A percentile compares a stretch with the other conserved stretches of the same genome.
phyloP scores from a whole-genome alignment of 1,284 basidiomycete species.

The Anthracocystis setariae region DNA sequence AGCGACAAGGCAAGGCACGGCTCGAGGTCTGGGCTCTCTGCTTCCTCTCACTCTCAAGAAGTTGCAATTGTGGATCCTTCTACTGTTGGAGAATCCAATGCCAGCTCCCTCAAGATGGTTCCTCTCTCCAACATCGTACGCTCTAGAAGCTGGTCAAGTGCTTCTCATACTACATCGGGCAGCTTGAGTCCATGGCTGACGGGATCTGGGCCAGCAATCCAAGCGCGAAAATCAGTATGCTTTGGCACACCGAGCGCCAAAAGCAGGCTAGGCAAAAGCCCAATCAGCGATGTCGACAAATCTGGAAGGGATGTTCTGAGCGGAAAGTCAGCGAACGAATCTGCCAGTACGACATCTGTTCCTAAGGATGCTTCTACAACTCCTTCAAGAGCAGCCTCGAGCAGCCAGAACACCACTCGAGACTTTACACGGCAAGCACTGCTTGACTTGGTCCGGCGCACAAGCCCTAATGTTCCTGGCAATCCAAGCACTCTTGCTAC shows the following conservation, averaged over 20 bases:
- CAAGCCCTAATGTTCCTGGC: constrained; percentile 15
- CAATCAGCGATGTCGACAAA: no score
- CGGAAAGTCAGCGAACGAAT: background rate
- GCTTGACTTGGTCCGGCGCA: constrained; percentile 30
- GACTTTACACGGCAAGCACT: constrained; percentile 34
- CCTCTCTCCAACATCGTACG: constrained; percentile 23
- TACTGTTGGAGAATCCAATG: background rate
- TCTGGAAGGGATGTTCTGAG: no score
- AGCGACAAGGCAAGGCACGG: background rate
- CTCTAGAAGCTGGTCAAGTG: constrained; percentile 16
- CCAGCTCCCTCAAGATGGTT: constrained; percentile 10
- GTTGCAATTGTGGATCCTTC: background rate
- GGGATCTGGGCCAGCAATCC: background rate
- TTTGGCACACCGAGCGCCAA: no score
- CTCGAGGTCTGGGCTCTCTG: background rate
- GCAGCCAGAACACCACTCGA: background rate
- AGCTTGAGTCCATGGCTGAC: background rate
- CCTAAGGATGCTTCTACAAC: background rate
- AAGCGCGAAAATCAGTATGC: background rate
- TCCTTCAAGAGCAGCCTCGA: no score
- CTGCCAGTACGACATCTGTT: background rate
- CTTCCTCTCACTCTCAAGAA: background rate
- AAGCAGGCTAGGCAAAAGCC: no score
- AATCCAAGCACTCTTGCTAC: background rate
- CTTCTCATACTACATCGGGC: constrained; percentile 3